Percentiles rank a stretch among this genome's conserved stretches.
These are phyloP conservation scores for Pleurotus citrinopileatus DNA, from an alignment of 768 basidiomycete genomes.

Conservation along the genomic window DNA sequence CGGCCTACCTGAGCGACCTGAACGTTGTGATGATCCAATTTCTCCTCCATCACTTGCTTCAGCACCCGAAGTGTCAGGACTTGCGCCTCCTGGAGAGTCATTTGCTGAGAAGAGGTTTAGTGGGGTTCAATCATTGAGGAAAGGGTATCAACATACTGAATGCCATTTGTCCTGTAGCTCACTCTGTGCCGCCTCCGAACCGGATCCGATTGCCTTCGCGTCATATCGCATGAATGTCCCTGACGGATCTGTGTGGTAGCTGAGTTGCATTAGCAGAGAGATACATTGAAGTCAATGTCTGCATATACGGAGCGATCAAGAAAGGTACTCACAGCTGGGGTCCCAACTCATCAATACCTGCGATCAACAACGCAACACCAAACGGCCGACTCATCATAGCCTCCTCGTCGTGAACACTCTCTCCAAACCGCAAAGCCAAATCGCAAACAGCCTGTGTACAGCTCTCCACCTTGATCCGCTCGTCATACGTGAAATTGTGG, in stretches of 20 bases:
- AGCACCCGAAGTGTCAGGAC: slow-evolving; percentile 81
- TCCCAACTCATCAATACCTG: slow-evolving; percentile 94
- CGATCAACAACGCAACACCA: slow-evolving; percentile 95
- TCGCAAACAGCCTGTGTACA: slow-evolving; percentile 98
- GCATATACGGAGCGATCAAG: background rate
- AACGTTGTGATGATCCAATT: slow-evolving; percentile 97
- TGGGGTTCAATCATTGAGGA: background rate
- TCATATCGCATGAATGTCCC: slow-evolving; percentile 97
- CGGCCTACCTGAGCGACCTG: slow-evolving; percentile 85
- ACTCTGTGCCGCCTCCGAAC: slow-evolving; percentile 95
- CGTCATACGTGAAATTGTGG: slow-evolving; percentile 96
- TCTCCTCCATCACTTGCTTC: slow-evolving; percentile 99
- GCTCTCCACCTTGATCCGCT: slow-evolving; percentile 95
- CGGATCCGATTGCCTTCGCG: slow-evolving; percentile 98
- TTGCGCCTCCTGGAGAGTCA: slow-evolving; percentile 88
- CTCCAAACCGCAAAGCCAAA: slow-evolving; percentile 93
- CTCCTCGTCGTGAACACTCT: slow-evolving; percentile 98
- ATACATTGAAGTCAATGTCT: slow-evolving; percentile 2
- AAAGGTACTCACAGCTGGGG: slow-evolving; percentile 81
- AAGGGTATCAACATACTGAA: slow-evolving; percentile 49
- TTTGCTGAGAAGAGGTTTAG: slow-evolving; percentile 57
- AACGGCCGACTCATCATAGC: slow-evolving; percentile 99
- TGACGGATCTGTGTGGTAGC: slow-evolving; percentile 97
- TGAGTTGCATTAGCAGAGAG: slow-evolving; percentile 25
- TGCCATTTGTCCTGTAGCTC: slow-evolving; percentile 98